Evolutionary conservation across 352 stramenopile genomes (phyloP), one percentile per base, ranked within the genome.

Genomic region (Phytopythium cucurbitacearum): DNA sequence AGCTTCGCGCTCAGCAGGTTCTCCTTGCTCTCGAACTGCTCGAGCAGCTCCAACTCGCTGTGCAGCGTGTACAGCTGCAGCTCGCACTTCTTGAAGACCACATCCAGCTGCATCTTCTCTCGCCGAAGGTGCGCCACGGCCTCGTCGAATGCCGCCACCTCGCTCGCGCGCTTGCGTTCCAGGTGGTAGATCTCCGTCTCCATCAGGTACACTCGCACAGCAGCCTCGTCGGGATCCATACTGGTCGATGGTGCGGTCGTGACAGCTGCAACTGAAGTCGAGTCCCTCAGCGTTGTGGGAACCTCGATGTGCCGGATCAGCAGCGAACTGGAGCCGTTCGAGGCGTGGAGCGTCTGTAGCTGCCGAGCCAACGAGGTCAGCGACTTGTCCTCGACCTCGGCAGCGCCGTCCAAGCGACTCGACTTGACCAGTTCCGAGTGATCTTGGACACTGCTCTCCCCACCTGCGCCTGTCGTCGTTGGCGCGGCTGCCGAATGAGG

Each of bases 1-100:
- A 97, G 70, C 51, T 97, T 97, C 7, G 67, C 81, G 41, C 71
- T 87, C 52, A 98, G 58, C 33, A 94, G 56, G 45, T 81, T 91
- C 55, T 98, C 92, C 54, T 93, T 93, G 54, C 67, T 87, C 56
- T 97, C 92, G 52, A 97, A 97, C 34, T 93, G 85, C 58, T 96
- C 83, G 3, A 98, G 76, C 33, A 98, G 64, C 37, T 75, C 65
- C 21, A 97, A 64, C 53, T 98, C 93, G 48, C 87, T 81, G 12
- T 76, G 61, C 8, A 97, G 62, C 11, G 91, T 94, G 49, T 97
- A 76, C 48, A 98, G 46, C 37, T 84, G 86, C 15, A 97, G 70
- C 62, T 98, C 91, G 11, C 75, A 81, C 47, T 87, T 75, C 61
- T 96, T 96, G 47, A 97, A 89, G 28, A 87, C 68, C n/a, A 89